Base-by-base conservation (phyloP, 352 stramenopile species). In the Blastocystis sp. region DNA sequence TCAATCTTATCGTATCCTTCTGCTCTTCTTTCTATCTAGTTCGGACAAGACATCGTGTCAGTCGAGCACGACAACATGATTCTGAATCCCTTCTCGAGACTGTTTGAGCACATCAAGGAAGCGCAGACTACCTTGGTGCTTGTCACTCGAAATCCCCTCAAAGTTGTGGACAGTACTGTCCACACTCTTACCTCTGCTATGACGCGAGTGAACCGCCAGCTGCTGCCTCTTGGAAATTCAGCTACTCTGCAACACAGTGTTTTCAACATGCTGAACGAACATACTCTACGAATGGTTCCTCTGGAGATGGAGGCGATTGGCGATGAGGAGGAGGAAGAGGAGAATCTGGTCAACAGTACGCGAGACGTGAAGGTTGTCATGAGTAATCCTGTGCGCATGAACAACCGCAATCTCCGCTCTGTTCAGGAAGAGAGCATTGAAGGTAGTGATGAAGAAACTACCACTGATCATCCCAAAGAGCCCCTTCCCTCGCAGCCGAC, bases 21-120 rank as follows among this genome's bases (percentile, higher is more conserved):
- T 30, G 20, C 20, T 59, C 20, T 59, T 59, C 50, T 59, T n/a
- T 2, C 50, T 59, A 37, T 18, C 7, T 73, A 73, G 63, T 73
- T 73, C 63, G 30, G 39, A 26, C 63, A 73, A 37, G 30, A 73
- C 63, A 45, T 73, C 24, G 39, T 47, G 20, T 47, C 20, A 9
- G 30, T 73, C 3, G 63, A 73, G 63, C 47, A 73, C 63, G 39
- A 73, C 63, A 73, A 73, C 24, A 20, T 73, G 63, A 41, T 73
- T 16, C 41, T 73, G n/a, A 41, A 73, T 39, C n/a, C 30, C 6
- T 47, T 50, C 30, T 73, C 63, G 63, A 26, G 63, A 11, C 63
- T 73, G 26, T 20, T 20, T 37, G 63, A 73, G 63, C 63, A 73
- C 63, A 73, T 73, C 63, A 73, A 73, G 20, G 30, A 34, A 20